Percentiles rank a stretch among this genome's conserved stretches.
Conservation (phyloP, 331 rosid species). For the Malus hybrid region DNA sequence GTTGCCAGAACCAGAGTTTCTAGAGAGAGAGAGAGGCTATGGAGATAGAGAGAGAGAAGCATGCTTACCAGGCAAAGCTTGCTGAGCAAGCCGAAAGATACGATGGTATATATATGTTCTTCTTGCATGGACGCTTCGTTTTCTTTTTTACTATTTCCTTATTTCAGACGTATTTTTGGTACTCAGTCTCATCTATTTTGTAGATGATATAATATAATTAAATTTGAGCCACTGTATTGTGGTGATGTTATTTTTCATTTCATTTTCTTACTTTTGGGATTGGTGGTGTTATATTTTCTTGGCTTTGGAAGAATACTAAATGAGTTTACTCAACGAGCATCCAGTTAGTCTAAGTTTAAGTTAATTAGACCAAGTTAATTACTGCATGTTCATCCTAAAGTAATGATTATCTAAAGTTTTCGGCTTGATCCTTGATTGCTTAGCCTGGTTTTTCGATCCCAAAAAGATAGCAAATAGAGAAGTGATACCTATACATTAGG, state of each 20-base stretch:
- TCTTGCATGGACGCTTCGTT: neutral
- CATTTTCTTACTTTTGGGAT: neutral
- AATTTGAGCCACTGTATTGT: no score
- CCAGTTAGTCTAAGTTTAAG: no score
- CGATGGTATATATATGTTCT: slow-evolving; percentile 12
- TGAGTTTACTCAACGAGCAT: no score
- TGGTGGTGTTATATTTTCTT: neutral
- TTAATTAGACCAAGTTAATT: neutral
- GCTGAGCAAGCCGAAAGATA: slow-evolving; percentile 40
- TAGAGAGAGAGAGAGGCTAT: neutral
- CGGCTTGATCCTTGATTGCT: neutral
- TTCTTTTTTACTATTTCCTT: neutral
- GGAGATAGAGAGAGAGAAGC: slow-evolving; percentile 25
- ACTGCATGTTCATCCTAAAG: neutral
- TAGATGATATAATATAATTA: no score
- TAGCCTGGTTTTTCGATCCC: neutral
- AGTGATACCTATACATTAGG: neutral
- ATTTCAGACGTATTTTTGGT: neutral
- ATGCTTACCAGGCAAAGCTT: slow-evolving; percentile 30
- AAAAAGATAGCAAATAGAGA: neutral
- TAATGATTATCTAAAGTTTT: neutral
- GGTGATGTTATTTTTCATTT: no score
- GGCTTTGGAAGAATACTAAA: neutral
- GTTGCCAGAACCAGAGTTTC: neutral
- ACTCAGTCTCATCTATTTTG: neutral